Percentiles rank a stretch among this genome's conserved stretches.
Conservation (phyloP, 257 asterid species). For the Gentiana dahurica region DNA sequence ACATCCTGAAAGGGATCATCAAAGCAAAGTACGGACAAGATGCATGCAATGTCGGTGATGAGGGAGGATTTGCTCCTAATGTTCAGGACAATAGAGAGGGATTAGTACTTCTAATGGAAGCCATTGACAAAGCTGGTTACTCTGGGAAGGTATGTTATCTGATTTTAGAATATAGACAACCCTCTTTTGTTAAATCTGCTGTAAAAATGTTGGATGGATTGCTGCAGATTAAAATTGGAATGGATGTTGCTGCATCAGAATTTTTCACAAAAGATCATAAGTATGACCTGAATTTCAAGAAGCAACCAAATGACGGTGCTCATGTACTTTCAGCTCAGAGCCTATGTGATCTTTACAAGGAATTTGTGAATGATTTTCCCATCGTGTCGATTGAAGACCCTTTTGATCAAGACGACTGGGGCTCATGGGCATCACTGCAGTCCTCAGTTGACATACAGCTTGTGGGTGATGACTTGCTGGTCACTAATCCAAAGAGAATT, state of each 20-base stretch:
- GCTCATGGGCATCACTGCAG: constrained; percentile 81
- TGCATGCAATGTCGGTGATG: constrained; percentile 99
- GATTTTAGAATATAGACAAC: background rate
- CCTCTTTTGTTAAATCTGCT: background rate
- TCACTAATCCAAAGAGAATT: constrained; percentile 91
- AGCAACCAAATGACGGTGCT: constrained; percentile 94
- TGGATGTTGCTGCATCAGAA: constrained; percentile 99
- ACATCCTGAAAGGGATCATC: constrained; percentile 84
- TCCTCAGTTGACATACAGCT: constrained; percentile 81
- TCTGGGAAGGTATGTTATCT: constrained; percentile 54
- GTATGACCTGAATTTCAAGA: constrained; percentile 94
- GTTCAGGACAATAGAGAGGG: constrained; percentile 99
- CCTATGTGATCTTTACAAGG: constrained; percentile 74
- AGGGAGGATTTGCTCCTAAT: constrained; percentile 98
- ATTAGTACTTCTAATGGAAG: constrained; percentile 79
- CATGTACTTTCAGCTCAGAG: constrained; percentile 64
- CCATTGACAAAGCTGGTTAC: constrained; percentile 93
- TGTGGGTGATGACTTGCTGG: constrained; percentile 91
- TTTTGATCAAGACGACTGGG: constrained; percentile 99
- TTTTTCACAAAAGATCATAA: constrained; percentile 73
- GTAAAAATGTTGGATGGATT: background rate
- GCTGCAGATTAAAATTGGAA: constrained; percentile 89
- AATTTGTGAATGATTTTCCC: constrained; percentile 82
- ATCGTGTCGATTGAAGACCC: constrained; percentile 98
- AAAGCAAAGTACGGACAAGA: constrained; percentile 97